phyloP scores from a whole-genome alignment of 768 basidiomycete genomes.

The Mycena amicta region DNA sequence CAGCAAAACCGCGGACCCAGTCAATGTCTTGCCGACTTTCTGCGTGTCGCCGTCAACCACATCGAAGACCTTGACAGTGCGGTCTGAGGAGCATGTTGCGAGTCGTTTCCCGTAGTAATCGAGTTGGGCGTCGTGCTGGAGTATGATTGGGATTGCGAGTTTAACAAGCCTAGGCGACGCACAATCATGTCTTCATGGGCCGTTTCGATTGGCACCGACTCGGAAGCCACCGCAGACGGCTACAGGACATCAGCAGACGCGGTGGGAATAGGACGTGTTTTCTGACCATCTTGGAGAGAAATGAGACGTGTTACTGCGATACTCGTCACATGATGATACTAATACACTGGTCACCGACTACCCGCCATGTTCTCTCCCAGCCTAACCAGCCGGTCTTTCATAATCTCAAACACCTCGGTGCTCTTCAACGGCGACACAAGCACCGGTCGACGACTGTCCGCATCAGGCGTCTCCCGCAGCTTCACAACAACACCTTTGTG shows the following conservation, averaged over 20 bases:
- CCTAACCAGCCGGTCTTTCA: constrained; percentile 36
- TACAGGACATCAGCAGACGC: not conserved
- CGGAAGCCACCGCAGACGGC: constrained; percentile 58
- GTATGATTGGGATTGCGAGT: constrained; percentile 2
- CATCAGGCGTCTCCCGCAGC: constrained; percentile 41
- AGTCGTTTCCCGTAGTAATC: constrained; percentile 98
- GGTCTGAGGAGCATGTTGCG: constrained; percentile 95
- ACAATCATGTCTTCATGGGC: constrained; percentile 99
- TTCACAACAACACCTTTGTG: constrained; percentile 48
- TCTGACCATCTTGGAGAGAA: not conserved
- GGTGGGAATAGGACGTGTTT: not conserved
- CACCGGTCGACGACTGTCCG: constrained; percentile 28
- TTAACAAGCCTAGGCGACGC: constrained; percentile 32
- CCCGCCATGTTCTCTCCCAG: constrained; percentile 20
- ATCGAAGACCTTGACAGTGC: constrained; percentile 94
- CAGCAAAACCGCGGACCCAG: constrained; percentile 81
- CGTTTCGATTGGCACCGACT: constrained; percentile 88
- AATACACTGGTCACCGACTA: not conserved
- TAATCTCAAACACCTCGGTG: constrained; percentile 38
- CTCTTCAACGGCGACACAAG: constrained; percentile 40
- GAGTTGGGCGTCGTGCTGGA: constrained; percentile 95
- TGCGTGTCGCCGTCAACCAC: constrained; percentile 86
- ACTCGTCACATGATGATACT: not conserved
- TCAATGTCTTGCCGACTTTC: constrained; percentile 72
- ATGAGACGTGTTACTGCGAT: not conserved